Evolutionary conservation across 1,284 basidiomycete species (phyloP), one percentile per base, ranked within the genome.

Genomic region (Ganoderma leucocontextum): DNA sequence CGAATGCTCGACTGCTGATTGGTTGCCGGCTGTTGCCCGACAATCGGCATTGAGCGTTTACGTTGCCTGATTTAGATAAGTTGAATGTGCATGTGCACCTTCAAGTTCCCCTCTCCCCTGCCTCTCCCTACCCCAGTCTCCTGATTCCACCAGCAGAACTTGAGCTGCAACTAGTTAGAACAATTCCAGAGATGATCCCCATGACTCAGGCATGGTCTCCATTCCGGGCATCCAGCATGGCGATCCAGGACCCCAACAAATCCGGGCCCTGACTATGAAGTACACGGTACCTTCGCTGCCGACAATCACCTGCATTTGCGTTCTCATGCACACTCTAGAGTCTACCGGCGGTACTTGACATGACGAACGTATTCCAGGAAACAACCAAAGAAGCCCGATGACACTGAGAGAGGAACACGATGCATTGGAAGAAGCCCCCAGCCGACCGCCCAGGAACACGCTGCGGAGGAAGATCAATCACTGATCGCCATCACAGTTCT

Each of bases 381-480:
- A 35, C 52, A 35, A 13, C 52, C 29, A 33, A 55, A 55, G 52
- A 55, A 55, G 29, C 52, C 52, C 52, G 35, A 55, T 55, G 52
- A 55, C 52, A 55, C 15, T 15, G 2, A 17, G 6, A 55, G 52
- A 15, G 15, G 52, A 55, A 55, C 52, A 19, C 5, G 6, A 12
- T 49, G 47, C 10, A 47, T 47, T 47, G 44, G 38, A 60, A 36
- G 60, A 60, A 25, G 22, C 39, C 15, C 39, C 13, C 63, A 15
- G 25, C n/a, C 19, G 35, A 49, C 6, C 19, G 44, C 33, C 52
- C 52, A 55, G 52, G 52, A 33, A 55, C 47, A 52, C 29, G 52
- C 29, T 55, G 52, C 52, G 52, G 29, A 4, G 52, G 52, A 55
- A 17, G 52, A 29, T 35, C 52, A 17, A 53, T 55, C 29, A 15